Evolutionary conservation across 305 asterid genomes (phyloP), one percentile per base, ranked within the genome.

Genomic region (Solanum hybrid): DNA sequence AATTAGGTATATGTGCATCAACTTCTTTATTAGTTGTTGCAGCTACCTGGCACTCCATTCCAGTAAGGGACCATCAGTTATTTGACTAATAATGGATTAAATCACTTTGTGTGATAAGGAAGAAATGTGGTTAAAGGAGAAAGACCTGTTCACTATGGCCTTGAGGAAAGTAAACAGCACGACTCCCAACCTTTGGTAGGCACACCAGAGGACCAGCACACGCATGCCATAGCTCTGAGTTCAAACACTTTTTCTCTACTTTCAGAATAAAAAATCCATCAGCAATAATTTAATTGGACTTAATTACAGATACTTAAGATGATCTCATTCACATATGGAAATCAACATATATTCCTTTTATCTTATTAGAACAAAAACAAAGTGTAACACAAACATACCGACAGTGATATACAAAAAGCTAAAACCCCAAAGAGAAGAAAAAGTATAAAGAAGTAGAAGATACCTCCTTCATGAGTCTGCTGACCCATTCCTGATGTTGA

Each of bases 221-320:
- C 27, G 99, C 99, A 94, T 97, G 99, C 99, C 99, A 97, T 76
- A 96, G 96, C 94, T 97, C 99, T 12, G 99, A 94, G 92, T 97
- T 96, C 94, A 95, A 94, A 89, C 97, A 96, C 92, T 95, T 96
- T 92, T 97, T 97, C 93, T 95, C 99, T 92, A 96, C 98, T 96
- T 91, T 86, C 95, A 95, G 84, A 86, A 91, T 60, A 46, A 92
- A 90, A 69, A 86, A 91, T 20, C 71, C 90, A 93, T 94, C 90
- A 92, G 94, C 72, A 81, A 88, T 89, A 87, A 77, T 51, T 34
- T 56, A 69, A 26, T 85, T 84, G 66, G 40, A 51, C 88, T 88
- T 31, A 56, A 85, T 75, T 87, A 38, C 84, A 40, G 17, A 36
- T 32, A 71, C n/a, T 87, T 29, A 40, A 3, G 6, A 38, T 24